Base-by-base conservation (phyloP, 2,329 filamentous ascomycete genomes). In the Coccinonectria pachysandricola region DNA sequence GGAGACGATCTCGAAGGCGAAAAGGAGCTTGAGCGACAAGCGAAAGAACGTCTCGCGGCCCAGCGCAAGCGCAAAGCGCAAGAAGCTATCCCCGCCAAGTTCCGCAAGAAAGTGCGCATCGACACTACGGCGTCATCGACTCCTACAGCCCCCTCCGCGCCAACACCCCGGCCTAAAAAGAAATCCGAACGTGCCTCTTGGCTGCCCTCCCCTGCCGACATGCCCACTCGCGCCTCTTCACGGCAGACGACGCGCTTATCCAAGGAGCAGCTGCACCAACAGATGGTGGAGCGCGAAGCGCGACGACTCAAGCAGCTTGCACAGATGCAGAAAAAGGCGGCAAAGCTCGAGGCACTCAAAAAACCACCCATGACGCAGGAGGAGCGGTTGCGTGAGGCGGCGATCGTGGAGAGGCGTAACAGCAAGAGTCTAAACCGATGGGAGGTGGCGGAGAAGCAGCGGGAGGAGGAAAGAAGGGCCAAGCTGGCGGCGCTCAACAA, bases 401-500 rank as follows among this genome's bases (percentile, higher is more conserved):
- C 79, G 11, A 61, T 77, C 27, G 78, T 92, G 6, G 91, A 96
- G 56, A 79, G 80, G 54, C 68, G 78, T 44, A 95, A 98, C 54
- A 72, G 79, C 42, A 92, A 84, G 65, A 96, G 80, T 54, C 60
- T 94, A 47, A 95, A 88, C 48, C 71, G 84, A 30, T 96, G 88
- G 87, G 87, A 96, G 53, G 80, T 85, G 53, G 83, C 85, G 6
- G 91, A 98, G 58, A 86, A 85, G 56, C 76, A 80, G 50, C 75
- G 88, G 32, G 81, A 87, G 40, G 84, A 88, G 44, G 82, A 93
- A 48, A 71, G 88, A 35, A 71, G 75, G 37, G 80, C 77, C 20
- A 88, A 81, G 56, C 64, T 96, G 24, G 86, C 88, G 19, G 91
- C 88, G 9, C 63, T 96, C 42, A 82, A 93, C 45, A 84, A 86